Evolutionary conservation across 2,329 filamentous ascomycete genomes (phyloP), one percentile per base, ranked within the genome.

Genomic region (Lachnellula subtilissima): DNA sequence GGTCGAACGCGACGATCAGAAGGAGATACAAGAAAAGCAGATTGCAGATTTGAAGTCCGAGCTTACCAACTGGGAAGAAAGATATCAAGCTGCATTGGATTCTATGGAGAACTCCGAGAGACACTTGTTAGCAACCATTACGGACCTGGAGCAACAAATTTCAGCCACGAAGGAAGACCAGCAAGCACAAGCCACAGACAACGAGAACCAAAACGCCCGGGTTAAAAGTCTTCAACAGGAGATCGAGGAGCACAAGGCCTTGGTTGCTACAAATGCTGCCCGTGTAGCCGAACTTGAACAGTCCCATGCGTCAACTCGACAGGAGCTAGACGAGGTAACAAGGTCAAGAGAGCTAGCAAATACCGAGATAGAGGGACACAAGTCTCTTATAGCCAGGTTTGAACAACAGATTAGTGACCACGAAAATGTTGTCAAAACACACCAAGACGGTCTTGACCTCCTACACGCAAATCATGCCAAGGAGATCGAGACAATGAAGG

Each of bases 161-260:
- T 71, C 71, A 1, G 71, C 43, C 8, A 67, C 70, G 36, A 72
- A 71, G 14, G 73, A 72, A 6, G 72, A 75, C 70, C 70, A 81
- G 23, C 74, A 79, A 32, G 73, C 71, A 53, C 80, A 83, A 57
- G 74, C 71, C 2, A 73, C 80, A 39, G 71, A 72, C 42, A 79
- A 81, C 37, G 71, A 72, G 40, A 79, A 81, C 67, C 84, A 89
- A 58, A 75, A 86, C 56, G 77, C 81, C 37, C 74, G 86, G 48
- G 74, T 89, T 36, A 74, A 77, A 37, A 77, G 77, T 46, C 73
- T 97, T 43, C 87, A 88, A 60, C 79, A 74, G 57, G 87, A 96
- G 69, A 86, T 97, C 52, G 85, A 92, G 51, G 85, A 91, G 68
- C 91, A 96, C 74, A 92, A 89, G 73, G 75, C 80, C 3, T 82